phyloP scores from a whole-genome alignment of 768 basidiomycete species.

The Inosperma sp. region DNA sequence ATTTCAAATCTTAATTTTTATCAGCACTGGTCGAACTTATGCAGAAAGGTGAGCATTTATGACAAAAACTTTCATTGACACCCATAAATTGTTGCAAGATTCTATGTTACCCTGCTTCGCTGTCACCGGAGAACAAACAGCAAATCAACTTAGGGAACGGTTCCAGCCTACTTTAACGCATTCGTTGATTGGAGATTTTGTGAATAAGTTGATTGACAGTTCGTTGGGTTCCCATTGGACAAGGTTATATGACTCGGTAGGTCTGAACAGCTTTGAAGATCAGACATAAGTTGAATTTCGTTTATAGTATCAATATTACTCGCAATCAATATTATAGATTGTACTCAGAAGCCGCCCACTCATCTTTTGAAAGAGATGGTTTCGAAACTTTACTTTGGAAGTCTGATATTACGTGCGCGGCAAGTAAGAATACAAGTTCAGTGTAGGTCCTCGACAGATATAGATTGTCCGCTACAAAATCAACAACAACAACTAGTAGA shows the following conservation, averaged over 20 bases:
- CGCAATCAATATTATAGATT: slow-evolving; percentile 72
- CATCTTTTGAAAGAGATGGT: no score
- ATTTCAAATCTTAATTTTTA: slow-evolving; percentile 8
- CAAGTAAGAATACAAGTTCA: neutral
- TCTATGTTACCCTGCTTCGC: slow-evolving; percentile 89
- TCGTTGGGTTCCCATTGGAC: slow-evolving; percentile 95
- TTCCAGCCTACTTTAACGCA: slow-evolving; percentile 92
- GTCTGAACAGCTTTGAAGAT: slow-evolving; percentile 19
- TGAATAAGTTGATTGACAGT: slow-evolving; percentile 86
- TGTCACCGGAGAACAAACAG: slow-evolving; percentile 87
- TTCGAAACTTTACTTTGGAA: neutral
- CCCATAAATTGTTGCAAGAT: slow-evolving; percentile 51
- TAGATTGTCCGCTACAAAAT: no score
- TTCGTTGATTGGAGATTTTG: slow-evolving; percentile 74
- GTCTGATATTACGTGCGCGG: neutral
- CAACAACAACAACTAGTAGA: no score
- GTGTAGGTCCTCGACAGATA: no score
- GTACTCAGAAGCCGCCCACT: no score
- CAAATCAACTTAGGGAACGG: slow-evolving; percentile 81
- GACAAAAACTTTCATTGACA: neutral
- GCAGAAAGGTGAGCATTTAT: slow-evolving; percentile 85
- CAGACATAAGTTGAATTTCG: neutral
- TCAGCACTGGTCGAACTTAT: slow-evolving; percentile 84
- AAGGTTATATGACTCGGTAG: slow-evolving; percentile 88
- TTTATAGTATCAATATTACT: slow-evolving; percentile 85